A percentile compares a stretch with the other conserved stretches of the same genome.
Conservation (phyloP, 768 basidiomycete species). For the Leccinum incarnatum region DNA sequence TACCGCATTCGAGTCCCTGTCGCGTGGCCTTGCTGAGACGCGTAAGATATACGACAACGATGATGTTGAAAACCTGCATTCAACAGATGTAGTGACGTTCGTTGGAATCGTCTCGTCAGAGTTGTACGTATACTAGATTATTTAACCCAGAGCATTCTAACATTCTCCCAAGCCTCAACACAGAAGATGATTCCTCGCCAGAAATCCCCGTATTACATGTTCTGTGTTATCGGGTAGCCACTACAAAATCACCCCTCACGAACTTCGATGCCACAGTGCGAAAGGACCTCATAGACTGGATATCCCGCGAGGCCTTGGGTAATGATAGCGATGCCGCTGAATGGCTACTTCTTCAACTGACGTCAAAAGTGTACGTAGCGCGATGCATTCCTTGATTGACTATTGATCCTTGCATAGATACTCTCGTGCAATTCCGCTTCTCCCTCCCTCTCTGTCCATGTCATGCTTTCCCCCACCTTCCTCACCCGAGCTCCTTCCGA, state of each 20-base stretch:
- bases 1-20: slow-evolving; percentile 19
- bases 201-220: slow-evolving; percentile 69
- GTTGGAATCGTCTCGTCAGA: slow-evolving; percentile 73
- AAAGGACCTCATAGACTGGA: slow-evolving; percentile 64
- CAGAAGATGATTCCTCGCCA: slow-evolving; percentile 35
- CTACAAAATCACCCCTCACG: slow-evolving; percentile 3
- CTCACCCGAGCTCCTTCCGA: slow-evolving; percentile 34
- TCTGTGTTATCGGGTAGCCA: slow-evolving; percentile 40
- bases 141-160: slow-evolving; percentile 3
- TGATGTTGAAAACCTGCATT: slow-evolving; percentile 45
- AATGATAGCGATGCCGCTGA: slow-evolving; percentile 71
- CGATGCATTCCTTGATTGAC: not conserved
- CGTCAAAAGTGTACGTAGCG: slow-evolving; percentile 60
- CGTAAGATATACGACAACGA: slow-evolving; percentile 56
- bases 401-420: slow-evolving; percentile 42
- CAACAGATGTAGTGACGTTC: slow-evolving; percentile 65
- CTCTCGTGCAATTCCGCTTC: slow-evolving; percentile 61
- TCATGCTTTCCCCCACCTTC: slow-evolving; percentile 56
- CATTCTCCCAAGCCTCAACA: slow-evolving; percentile 34
- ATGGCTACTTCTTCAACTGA: slow-evolving; percentile 63
- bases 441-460: slow-evolving; percentile 64
- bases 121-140: slow-evolving; percentile 43
- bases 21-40: slow-evolving; percentile 1
- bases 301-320: slow-evolving; percentile 65
- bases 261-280: slow-evolving; percentile 33